These are phyloP conservation scores for Fusarium torreyae DNA, from an alignment of 2,329 filamentous ascomycete genomes.

Conservation along the genomic window DNA sequence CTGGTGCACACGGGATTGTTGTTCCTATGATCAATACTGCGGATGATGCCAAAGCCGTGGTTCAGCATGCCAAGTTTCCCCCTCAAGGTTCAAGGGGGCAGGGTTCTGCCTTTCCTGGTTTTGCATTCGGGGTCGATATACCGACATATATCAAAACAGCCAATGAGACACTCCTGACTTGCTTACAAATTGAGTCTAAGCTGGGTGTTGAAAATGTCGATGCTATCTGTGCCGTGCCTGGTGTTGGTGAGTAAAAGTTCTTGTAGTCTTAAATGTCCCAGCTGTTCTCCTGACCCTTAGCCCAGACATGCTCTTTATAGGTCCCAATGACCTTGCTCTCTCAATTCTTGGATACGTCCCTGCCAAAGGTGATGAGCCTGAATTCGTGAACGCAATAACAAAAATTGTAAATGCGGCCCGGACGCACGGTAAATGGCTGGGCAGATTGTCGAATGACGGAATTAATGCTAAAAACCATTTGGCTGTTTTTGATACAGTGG, in stretches of 20 bases:
- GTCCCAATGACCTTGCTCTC: background rate
- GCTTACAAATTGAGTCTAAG: background rate
- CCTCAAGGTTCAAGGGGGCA: conserved; percentile 1
- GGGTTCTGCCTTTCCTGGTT: conserved; percentile 6
- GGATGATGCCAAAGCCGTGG: background rate
- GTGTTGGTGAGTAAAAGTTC: background rate
- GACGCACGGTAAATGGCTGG: conserved; percentile 1
- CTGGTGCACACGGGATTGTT: conserved; percentile 1
- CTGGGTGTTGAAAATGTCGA: conserved; percentile 1
- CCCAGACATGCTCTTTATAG: conserved; percentile 8
- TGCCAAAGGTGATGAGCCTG: background rate
- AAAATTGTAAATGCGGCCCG: background rate
- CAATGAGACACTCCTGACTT: background rate
- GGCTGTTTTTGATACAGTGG: background rate
- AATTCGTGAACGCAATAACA: background rate
- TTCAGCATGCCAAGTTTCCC: background rate
- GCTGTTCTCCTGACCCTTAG: background rate
- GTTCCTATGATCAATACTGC: conserved; percentile 5
- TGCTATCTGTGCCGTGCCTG: background rate
- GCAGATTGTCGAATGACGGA: background rate
- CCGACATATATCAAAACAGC: conserved; percentile 1
- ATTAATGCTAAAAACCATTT: background rate
- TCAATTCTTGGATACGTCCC: background rate
- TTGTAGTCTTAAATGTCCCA: too few relatives aligned
- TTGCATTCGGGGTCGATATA: conserved; percentile 3